Evolutionary conservation across 2,329 filamentous ascomycete genomes (phyloP), one percentile per base, ranked within the genome.

Genomic region (Cytospora piceicola): DNA sequence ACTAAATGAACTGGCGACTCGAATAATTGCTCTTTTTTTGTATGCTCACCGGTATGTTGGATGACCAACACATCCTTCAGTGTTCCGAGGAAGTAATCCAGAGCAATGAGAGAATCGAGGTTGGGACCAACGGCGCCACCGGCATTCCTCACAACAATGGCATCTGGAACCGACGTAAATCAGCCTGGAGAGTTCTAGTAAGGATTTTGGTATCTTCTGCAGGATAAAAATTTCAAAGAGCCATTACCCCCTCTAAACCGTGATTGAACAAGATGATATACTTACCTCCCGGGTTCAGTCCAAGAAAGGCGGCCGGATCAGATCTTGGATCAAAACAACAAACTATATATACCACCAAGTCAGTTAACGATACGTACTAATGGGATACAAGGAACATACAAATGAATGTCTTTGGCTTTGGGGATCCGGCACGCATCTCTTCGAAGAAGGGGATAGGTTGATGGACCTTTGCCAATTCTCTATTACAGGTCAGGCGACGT

Each of bases 321-420:
- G 58, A 15, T 7, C 55, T 54, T 9, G 42, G 42, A 42, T 58
- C 55, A n/a, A 64, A 58, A 29, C 46, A 64, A 46, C 61, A 64
- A 32, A 64, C 55, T 58, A 20, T 29, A 12, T n/a, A 9, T 3
- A 22, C 11, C 32, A 6, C 6, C 32, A 14, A 9, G 8, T 58
- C 20, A 36, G n/a, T 34, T 2, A 17, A 1, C 30, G 5, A 12
- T 0, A 22, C 12, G 5, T 9, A 51, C 32, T 22, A 8, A 15
- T 15, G 12, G 8, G 27, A 27, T 15, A 22, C 14, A 9, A 30
- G 4, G 7, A 8, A 22, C 61, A 1, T 24, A 58, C 42, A 63
- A 15, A 58, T 63, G 24, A 58, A 63, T 4, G 61, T 63, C 12
- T 36, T 63, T 2, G 61, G 61, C 20, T 42, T 58, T 9, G 61